These are phyloP conservation scores for Hygrophorus pudorinus DNA, from an alignment of 768 basidiomycete species.

Conservation along the genomic window DNA sequence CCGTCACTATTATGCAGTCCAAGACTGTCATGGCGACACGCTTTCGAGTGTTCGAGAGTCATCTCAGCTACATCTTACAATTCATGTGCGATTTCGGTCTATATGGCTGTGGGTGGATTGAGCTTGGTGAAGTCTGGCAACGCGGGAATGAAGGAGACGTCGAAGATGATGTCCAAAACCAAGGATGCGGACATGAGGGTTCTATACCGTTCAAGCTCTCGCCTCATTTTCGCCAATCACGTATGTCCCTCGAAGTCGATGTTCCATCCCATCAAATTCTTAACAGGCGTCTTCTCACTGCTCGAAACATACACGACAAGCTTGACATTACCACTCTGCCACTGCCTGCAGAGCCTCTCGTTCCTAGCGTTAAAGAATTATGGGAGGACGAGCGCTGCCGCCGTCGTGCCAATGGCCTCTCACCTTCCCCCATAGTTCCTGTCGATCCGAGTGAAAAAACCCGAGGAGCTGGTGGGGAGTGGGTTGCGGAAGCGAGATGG, in stretches of 20 bases:
- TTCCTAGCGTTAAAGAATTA: conserved; percentile 82
- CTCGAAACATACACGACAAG: conserved; percentile 56
- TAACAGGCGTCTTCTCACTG: conserved; percentile 58
- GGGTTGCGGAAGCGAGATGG: conserved; percentile 65
- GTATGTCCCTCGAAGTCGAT: conserved; percentile 74
- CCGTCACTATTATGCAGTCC: conserved; percentile 67
- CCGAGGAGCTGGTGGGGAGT: conserved; percentile 47
- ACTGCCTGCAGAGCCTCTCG: conserved; percentile 57
- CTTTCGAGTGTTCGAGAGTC: conserved; percentile 80
- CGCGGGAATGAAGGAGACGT: conserved; percentile 33
- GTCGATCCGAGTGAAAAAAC: conserved; percentile 56
- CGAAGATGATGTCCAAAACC: too few relatives aligned
- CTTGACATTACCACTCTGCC: conserved; percentile 55
- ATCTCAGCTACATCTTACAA: conserved; percentile 81
- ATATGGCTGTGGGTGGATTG: conserved; percentile 88
- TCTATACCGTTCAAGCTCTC: conserved; percentile 33
- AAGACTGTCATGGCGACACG: conserved; percentile 74
- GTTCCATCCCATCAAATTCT: conserved; percentile 72
- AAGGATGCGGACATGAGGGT: conserved; percentile 11
- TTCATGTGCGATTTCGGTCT: conserved; percentile 94
- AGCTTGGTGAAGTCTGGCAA: conserved; percentile 54
- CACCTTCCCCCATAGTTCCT: conserved; percentile 67
- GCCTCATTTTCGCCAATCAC: conserved; percentile 56
- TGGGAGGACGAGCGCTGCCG: conserved; percentile 94
- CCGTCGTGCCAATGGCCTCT: conserved; percentile 52